Evolutionary conservation across 805 yeast genomes (phyloP), one percentile per base, ranked within the genome.

Genomic region (Scheffersomyces lignosus): DNA sequence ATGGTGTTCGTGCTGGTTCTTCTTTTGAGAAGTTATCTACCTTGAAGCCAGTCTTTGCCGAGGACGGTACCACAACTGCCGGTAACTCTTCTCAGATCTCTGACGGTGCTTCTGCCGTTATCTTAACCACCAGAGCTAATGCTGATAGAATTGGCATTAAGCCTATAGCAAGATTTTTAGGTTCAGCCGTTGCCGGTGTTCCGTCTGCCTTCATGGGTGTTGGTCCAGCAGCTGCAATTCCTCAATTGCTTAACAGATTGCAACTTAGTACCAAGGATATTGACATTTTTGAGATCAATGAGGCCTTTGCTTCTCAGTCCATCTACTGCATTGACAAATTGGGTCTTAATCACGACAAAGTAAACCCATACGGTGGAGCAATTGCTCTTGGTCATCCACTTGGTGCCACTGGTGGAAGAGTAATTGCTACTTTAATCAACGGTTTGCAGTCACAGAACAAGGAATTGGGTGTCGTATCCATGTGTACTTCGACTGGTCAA

Each of bases 331-430:
- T 44, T 6, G 62, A 63, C 16, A 48, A 49, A 25, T 45, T 49
- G 13, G 69, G 63, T 34, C 34, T 57, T 13, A 47, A 46, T 23
- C 38, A 41, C 23, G 49, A 43, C 9, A 83, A 78, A 57, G 90
- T 51, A 13, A 51, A 51, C 29, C 49, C 47, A 3, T 41, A 37
- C 35, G 52, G 52, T 28, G 49, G 52, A 9, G 48, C 50, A 8
- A 46, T 46, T 33, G 50, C 50, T n/a, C 23, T 45, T 15, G 49
- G 49, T 16, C 52, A 47, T 31, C 52, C 52, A 25, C 70, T 86
- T 46, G 95, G 95, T 27, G 83, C 87, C 46, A 85, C 95, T 17
- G 64, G 70, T 3, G 79, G 75, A 20, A 51, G 73, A 37, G 47
- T 60, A 14, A 46, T 60, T 12, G 51, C 66, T n/a, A 67, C 70